Evolutionary conservation across 768 basidiomycete species (phyloP).

Genomic region (Strobilomyces confusus): DNA sequence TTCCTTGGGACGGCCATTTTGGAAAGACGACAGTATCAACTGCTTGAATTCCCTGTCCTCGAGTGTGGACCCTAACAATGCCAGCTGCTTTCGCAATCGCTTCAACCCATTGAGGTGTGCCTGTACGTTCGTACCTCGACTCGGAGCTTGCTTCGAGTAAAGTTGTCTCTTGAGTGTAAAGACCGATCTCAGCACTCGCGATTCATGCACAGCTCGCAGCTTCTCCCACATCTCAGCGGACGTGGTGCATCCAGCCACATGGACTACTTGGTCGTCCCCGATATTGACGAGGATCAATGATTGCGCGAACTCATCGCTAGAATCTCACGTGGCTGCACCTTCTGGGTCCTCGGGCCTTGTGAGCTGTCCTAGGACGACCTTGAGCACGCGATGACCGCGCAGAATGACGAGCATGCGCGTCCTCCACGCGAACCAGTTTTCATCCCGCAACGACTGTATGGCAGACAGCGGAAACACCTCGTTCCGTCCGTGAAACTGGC

Average conservation of each 20-base stretch:
- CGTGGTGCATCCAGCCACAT: not conserved
- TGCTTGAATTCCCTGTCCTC: not conserved
- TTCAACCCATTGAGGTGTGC: not conserved
- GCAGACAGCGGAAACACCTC: too few relatives aligned
- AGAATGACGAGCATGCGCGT: not conserved
- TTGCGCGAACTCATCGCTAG: not conserved
- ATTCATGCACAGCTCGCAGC: not conserved
- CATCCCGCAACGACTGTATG: not conserved
- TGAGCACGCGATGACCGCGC: not conserved
- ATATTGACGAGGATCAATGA: not conserved
- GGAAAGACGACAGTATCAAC: not conserved
- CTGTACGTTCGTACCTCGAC: not conserved
- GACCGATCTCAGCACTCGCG: not conserved
- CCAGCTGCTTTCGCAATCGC: not conserved
- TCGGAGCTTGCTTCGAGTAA: not conserved
- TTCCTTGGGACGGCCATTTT: too few relatives aligned
- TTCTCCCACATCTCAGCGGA: not conserved
- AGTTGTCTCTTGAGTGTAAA: not conserved
- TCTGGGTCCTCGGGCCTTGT: not conserved
- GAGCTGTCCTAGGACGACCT: not conserved
- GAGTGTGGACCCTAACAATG: not conserved
- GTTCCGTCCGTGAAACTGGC: too few relatives aligned
- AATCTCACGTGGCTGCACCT: not conserved
- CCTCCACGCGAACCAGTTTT: not conserved
- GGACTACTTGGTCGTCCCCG: not conserved